Evolutionary conservation across 352 stramenopile genomes (phyloP).

Genomic region (Phytopythium mirpurense): DNA sequence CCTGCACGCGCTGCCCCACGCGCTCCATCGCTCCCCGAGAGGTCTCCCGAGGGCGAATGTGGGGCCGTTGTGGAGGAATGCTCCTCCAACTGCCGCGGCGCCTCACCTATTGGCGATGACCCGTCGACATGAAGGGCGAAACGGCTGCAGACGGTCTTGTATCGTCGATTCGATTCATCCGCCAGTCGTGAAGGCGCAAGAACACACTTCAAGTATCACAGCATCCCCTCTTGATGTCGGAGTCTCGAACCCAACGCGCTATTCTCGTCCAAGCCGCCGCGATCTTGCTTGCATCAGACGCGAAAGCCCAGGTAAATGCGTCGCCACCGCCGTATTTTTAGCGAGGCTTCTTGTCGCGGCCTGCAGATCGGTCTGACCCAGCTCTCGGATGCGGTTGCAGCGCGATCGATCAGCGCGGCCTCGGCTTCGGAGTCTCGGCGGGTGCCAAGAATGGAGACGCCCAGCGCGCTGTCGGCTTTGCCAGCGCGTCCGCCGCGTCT

Average conservation of each 20-base stretch:
- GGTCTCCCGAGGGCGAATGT: neutral
- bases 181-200: too few relatives aligned
- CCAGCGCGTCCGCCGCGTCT: neutral
- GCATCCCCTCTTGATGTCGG: too few relatives aligned
- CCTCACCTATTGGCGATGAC: neutral
- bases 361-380: neutral
- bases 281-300: constrained; percentile 1
- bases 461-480: neutral
- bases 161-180: too few relatives aligned
- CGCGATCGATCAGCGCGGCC: neutral
- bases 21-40: constrained; percentile 9
- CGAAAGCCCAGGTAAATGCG: too few relatives aligned
- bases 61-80: too few relatives aligned
- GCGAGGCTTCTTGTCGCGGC: neutral
- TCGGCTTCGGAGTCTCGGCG: neutral
- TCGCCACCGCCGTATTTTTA: constrained; percentile 1
- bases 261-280: neutral
- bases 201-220: too few relatives aligned
- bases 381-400: neutral
- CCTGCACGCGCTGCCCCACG: constrained; percentile 56
- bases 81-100: neutral
- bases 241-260: neutral
- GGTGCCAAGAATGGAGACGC: constrained; percentile 1
- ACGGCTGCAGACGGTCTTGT: neutral
- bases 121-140: too few relatives aligned